phyloP scores from a whole-genome alignment of 805 yeast genomes.

The Ogataea zsoltii region DNA sequence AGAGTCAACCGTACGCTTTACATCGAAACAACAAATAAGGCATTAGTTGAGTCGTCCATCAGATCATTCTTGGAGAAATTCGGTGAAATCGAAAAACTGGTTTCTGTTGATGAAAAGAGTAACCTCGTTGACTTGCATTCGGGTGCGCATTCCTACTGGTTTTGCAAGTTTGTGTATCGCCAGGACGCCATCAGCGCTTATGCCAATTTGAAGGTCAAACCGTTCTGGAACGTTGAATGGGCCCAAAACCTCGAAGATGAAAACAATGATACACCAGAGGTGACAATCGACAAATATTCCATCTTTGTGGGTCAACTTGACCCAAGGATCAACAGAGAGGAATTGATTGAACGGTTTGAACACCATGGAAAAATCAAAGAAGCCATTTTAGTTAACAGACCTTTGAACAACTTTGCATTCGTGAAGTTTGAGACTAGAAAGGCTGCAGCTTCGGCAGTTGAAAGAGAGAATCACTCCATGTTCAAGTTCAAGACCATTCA shows the following conservation, averaged over 20 bases:
- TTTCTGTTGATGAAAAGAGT: slow-evolving; percentile 41
- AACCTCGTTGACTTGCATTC: slow-evolving; percentile 20
- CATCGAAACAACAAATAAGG: slow-evolving; percentile 41
- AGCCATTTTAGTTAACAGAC: slow-evolving; percentile 54
- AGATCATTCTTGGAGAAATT: slow-evolving; percentile 44
- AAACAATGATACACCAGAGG: slow-evolving; percentile 35
- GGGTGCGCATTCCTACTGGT: slow-evolving; percentile 49
- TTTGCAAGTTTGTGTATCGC: slow-evolving; percentile 72
- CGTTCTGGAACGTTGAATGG: slow-evolving; percentile 73
- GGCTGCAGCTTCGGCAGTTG: slow-evolving; percentile 86
- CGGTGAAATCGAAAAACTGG: slow-evolving; percentile 77
- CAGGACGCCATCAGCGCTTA: slow-evolving; percentile 88
- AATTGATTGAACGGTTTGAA: slow-evolving; percentile 57
- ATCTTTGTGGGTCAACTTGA: slow-evolving; percentile 80
- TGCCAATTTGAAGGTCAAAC: slow-evolving; percentile 60
- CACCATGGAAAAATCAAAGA: slow-evolving; percentile 66
- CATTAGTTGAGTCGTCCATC: slow-evolving; percentile 34
- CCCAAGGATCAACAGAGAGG: slow-evolving; percentile 52
- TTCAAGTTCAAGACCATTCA: slow-evolving; percentile 75
- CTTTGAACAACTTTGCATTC: slow-evolving; percentile 66
- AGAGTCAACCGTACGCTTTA: slow-evolving; percentile 86
- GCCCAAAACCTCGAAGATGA: slow-evolving; percentile 73
- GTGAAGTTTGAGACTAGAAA: slow-evolving; percentile 62
- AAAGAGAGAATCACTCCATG: slow-evolving; percentile 78
- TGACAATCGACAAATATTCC: slow-evolving; percentile 65